phyloP scores from a whole-genome alignment of 371 early-diverging fungal genomes.

The Apophysomyces trapeziformis region DNA sequence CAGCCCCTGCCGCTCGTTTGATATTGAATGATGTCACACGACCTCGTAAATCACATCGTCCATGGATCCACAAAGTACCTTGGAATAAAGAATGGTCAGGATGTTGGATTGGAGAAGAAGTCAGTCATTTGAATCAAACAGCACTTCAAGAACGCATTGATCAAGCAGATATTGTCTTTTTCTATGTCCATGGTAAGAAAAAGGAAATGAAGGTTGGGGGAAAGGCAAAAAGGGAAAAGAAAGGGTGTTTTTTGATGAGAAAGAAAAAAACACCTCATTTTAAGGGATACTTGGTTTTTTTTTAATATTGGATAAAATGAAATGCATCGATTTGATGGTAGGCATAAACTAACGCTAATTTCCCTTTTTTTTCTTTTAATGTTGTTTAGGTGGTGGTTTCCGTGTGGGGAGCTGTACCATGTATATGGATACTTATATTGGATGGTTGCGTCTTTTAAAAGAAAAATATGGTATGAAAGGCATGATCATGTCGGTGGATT shows the following conservation, averaged over 20 bases:
- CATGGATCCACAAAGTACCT: constrained; percentile 44
- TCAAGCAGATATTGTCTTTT: constrained; percentile 47
- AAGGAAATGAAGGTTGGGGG: neutral
- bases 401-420: constrained; percentile 53
- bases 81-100: constrained; percentile 49
- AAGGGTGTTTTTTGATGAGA: neutral
- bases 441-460: constrained; percentile 41
- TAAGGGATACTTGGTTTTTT: no score
- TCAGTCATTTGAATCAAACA: constrained; percentile 28
- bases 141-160: constrained; percentile 33
- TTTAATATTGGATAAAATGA: no score
- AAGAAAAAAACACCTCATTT: no score
- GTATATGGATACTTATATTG: constrained; percentile 54
- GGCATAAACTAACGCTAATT: neutral
- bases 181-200: constrained; percentile 50
- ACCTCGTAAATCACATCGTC: constrained; percentile 42
- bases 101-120: constrained; percentile 54
- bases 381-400: constrained; percentile 47
- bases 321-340: no score
- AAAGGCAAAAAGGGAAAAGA: neutral
- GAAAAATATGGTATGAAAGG: constrained; percentile 42
- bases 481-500: constrained; percentile 54
- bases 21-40: constrained; percentile 48
- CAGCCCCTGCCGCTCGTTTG: constrained; percentile 53
- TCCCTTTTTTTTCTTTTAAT: neutral